These are phyloP conservation scores for Fraxinus albicans DNA, from an alignment of 305 asterid genomes.

Conservation along the genomic window DNA sequence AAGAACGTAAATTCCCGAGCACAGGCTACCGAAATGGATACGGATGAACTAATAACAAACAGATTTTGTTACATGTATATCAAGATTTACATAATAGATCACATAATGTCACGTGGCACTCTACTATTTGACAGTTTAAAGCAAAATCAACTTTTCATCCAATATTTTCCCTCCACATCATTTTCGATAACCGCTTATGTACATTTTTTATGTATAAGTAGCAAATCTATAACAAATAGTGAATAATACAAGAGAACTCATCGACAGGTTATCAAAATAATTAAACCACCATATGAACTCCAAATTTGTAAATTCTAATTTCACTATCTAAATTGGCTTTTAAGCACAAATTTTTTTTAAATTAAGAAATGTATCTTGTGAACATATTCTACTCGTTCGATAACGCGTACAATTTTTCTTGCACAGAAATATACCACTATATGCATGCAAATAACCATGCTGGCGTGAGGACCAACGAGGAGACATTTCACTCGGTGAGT, in stretches of 20 bases:
- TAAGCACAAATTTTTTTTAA: not conserved
- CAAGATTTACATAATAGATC: too few species aligned
- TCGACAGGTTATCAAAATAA: not conserved
- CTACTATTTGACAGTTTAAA: too few species aligned
- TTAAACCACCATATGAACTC: not conserved
- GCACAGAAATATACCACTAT: not conserved
- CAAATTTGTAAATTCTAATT: not conserved
- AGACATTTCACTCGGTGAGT: not conserved
- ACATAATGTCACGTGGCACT: too few species aligned
- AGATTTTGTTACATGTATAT: too few species aligned
- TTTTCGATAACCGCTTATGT: too few species aligned
- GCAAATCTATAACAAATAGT: not conserved
- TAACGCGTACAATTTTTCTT: not conserved
- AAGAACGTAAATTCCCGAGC: not conserved
- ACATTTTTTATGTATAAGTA: too few species aligned
- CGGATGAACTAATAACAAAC: not conserved
- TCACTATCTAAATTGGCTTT: not conserved
- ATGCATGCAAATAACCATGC: not conserved
- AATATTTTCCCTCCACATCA: too few species aligned
- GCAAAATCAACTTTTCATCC: too few species aligned
- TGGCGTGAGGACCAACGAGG: not conserved
- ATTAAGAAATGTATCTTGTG: not conserved
- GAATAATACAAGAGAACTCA: not conserved
- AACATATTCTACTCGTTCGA: not conserved
- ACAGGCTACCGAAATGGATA: not conserved